Conservation (phyloP, 2,329 filamentous ascomycete genomes). For the Magnaporthales sp. region DNA sequence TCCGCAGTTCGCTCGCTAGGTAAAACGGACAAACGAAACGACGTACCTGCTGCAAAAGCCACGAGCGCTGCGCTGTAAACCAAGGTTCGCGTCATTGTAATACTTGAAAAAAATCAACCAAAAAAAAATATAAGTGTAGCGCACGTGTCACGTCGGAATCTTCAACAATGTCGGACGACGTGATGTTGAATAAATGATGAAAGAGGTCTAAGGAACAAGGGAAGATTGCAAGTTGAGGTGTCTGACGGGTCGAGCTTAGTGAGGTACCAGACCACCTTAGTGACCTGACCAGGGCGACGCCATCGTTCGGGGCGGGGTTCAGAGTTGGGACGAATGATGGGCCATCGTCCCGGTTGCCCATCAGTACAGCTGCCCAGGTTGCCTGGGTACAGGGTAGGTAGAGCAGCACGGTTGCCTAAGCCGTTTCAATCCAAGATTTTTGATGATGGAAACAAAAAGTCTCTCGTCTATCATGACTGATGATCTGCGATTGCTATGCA, state of each 20-base stretch:
- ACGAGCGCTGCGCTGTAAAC: conserved; percentile 33
- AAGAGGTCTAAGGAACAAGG: not conserved
- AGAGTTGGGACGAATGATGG: too few species aligned
- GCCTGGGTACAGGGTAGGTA: not conserved
- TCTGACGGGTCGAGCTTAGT: not conserved
- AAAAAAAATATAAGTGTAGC: not conserved
- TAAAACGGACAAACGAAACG: not conserved
- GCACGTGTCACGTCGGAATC: not conserved
- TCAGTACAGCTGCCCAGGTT: not conserved
- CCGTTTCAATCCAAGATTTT: not conserved
- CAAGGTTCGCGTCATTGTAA: conserved; percentile 19
- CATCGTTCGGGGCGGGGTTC: not conserved
- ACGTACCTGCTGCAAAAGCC: conserved; percentile 35
- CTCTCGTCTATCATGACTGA: not conserved
- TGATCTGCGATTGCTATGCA: not conserved
- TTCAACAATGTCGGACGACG: not conserved
- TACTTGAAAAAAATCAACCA: too few species aligned
- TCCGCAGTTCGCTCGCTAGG: conserved; percentile 4
- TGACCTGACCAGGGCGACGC: not conserved
- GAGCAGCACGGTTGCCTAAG: not conserved
- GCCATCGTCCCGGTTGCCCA: not conserved
- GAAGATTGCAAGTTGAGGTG: not conserved
- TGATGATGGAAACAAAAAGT: not conserved
- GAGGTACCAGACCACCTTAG: not conserved
- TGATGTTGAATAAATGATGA: not conserved